These are phyloP conservation scores for Fraxinus paxiana DNA, from an alignment of 305 asterid species.

Conservation along the genomic window DNA sequence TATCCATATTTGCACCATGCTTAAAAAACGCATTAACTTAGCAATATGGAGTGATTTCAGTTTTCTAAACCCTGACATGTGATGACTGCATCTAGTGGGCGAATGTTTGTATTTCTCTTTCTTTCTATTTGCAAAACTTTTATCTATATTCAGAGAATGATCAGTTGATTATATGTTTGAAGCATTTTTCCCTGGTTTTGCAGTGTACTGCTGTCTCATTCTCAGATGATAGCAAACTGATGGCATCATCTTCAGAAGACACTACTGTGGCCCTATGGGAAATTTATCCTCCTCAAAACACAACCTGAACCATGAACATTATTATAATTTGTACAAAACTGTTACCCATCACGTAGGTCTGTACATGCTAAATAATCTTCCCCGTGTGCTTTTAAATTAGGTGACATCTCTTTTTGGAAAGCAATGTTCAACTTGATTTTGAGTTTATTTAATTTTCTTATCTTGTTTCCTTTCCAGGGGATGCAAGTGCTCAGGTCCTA, in stretches of 20 bases:
- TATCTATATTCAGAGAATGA: not conserved
- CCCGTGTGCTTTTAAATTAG: not conserved
- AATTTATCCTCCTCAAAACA: conserved; percentile 60
- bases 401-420: not conserved
- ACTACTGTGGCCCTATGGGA: conserved; percentile 86
- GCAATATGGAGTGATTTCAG: not conserved
- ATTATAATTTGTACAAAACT: not conserved
- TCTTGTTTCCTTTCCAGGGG: not conserved
- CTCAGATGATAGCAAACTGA: conserved; percentile 44
- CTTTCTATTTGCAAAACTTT: not conserved
- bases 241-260: conserved; percentile 88
- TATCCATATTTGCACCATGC: not conserved
- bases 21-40: not conserved
- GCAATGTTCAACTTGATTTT: not conserved
- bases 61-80: not conserved
- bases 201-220: conserved; percentile 73
- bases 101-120: not conserved
- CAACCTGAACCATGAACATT: not conserved
- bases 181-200: conserved; percentile 9
- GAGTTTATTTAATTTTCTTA: not conserved
- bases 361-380: not conserved
- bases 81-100: not conserved
- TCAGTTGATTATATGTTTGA: not conserved
- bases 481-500: not conserved
- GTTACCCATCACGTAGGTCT: not conserved